phyloP scores from a whole-genome alignment of 768 basidiomycete genomes.

The Fomitopsis pulvina region DNA sequence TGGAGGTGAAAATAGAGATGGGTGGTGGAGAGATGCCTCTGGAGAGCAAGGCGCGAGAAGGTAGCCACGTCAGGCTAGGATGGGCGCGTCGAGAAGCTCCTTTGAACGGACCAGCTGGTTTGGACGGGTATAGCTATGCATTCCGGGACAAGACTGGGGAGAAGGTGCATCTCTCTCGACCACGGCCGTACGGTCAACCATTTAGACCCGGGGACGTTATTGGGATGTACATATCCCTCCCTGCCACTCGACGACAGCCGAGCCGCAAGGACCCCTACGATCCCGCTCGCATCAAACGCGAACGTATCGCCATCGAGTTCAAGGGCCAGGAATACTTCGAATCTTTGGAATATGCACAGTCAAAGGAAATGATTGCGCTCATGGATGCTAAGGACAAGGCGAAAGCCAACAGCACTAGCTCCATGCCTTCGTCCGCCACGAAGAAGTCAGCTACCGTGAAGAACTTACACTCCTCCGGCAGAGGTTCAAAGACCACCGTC shows the following conservation, averaged over 20 bases:
- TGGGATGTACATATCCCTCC: conserved; percentile 90
- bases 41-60: conserved; percentile 49
- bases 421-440: conserved; percentile 45
- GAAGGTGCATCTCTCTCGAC: conserved; percentile 79
- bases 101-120: conserved; percentile 87
- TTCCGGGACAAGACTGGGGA: conserved; percentile 90
- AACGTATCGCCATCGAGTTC: conserved; percentile 90
- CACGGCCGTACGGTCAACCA: conserved; percentile 65
- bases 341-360: conserved; percentile 78
- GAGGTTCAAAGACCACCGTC: conserved; percentile 30
- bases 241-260: conserved; percentile 50
- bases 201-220: conserved; percentile 84
- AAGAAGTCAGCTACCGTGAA: conserved; percentile 70
- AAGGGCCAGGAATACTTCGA: conserved; percentile 99
- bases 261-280: conserved; percentile 62
- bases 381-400: conserved; percentile 60
- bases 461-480: conserved; percentile 52
- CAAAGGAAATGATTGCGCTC: conserved; percentile 88
- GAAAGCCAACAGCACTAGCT: conserved; percentile 48
- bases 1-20: conserved; percentile 78
- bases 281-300: conserved; percentile 78
- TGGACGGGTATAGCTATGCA: conserved; percentile 93
- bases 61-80: conserved; percentile 83
- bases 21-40: conserved; percentile 57
- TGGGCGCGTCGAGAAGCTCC: conserved; percentile 91